Percentiles rank a stretch among this genome's conserved stretches.
Conservation (phyloP, 441 rosid species). For the Jatropha podagrica region DNA sequence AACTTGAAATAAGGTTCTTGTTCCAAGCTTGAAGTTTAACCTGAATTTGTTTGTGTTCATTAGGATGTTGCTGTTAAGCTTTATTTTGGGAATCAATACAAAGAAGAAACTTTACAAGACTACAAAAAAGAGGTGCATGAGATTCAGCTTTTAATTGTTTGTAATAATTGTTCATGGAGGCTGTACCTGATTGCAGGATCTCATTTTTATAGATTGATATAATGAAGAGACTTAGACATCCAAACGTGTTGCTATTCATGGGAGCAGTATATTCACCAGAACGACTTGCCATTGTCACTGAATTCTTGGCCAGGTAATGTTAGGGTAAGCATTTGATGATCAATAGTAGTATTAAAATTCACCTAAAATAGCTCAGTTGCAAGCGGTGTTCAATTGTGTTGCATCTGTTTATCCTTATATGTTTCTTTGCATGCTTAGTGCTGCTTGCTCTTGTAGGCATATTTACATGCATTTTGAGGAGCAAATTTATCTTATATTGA, state of each 20-base stretch:
- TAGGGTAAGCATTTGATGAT: neutral
- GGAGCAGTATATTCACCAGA: slow-evolving; percentile 83
- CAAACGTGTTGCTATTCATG: slow-evolving; percentile 85
- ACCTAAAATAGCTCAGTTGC: neutral
- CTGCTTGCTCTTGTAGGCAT: neutral
- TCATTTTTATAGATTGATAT: slow-evolving; percentile 51
- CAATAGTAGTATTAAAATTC: neutral
- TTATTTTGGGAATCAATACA: slow-evolving; percentile 57
- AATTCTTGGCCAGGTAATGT: slow-evolving; percentile 72
- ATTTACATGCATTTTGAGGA: neutral
- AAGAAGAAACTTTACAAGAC: slow-evolving; percentile 50
- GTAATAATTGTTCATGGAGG: neutral
- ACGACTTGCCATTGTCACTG: slow-evolving; percentile 76
- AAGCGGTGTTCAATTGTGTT: slow-evolving; percentile 5
- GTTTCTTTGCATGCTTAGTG: neutral
- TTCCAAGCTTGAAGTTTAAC: slow-evolving; percentile 7
- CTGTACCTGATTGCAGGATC: slow-evolving; percentile 8
- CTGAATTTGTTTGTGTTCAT: slow-evolving; percentile 19
- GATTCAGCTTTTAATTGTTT: slow-evolving; percentile 15
- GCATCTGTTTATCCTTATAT: neutral
- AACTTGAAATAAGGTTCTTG: slow-evolving; percentile 12
- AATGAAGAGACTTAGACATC: slow-evolving; percentile 85
- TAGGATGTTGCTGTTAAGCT: slow-evolving; percentile 91
- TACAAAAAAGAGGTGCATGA: slow-evolving; percentile 74
- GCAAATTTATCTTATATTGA: slow-evolving; percentile 1